phyloP scores from a whole-genome alignment of 352 stramenopile genomes.

The Phytophthora sp. region DNA sequence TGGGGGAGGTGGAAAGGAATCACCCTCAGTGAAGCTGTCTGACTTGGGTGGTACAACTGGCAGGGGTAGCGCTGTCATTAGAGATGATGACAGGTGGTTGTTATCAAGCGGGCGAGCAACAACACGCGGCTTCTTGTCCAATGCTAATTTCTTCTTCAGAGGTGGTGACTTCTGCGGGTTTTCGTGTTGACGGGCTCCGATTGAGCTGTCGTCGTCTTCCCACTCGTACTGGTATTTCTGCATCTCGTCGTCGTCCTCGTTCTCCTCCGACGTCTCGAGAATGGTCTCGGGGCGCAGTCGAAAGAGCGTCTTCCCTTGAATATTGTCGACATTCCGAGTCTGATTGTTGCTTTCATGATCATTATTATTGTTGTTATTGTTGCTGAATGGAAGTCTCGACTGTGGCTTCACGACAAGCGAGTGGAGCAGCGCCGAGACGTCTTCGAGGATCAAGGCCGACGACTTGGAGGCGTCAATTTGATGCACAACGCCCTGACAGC shows the following conservation, averaged over 20 bases:
- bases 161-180: constrained; percentile 16
- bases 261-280: constrained; percentile 55
- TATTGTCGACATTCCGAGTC: constrained; percentile 7
- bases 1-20: constrained; percentile 21
- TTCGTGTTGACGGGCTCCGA: constrained; percentile 7
- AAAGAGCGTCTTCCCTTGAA: constrained; percentile 28
- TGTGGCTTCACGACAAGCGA: constrained; percentile 29
- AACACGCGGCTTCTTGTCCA: background rate
- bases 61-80: constrained; percentile 30
- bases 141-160: background rate
- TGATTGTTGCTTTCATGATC: constrained; percentile 30
- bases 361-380: constrained; percentile 15
- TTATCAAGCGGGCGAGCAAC: background rate
- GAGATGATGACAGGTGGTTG: constrained; percentile 23
- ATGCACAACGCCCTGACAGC: constrained; percentile 37
- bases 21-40: constrained; percentile 3
- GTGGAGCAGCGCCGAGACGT: constrained; percentile 50
- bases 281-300: constrained; percentile 49
- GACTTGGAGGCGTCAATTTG: constrained; percentile 49
- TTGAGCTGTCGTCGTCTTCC: constrained; percentile 35
- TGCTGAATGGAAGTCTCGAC: constrained; percentile 3
- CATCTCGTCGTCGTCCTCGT: constrained; percentile 43
- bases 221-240: constrained; percentile 48
- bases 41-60: constrained; percentile 10
- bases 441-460: constrained; percentile 44